Base-by-base conservation (phyloP, 2,329 filamentous ascomycete genomes). In the Colletotrichum lentis region DNA sequence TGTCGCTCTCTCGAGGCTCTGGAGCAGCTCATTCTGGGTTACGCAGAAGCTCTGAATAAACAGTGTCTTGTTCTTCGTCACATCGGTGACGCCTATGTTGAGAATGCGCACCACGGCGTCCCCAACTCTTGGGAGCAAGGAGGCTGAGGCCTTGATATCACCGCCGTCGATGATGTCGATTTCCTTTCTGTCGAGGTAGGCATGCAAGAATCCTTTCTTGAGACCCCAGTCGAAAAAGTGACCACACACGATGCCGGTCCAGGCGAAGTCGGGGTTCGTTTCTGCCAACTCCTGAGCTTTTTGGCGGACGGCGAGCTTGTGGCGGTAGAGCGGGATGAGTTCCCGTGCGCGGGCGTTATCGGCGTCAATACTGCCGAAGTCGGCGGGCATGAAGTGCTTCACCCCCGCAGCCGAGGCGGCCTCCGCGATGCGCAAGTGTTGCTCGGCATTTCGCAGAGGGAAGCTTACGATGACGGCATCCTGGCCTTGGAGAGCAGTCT, bases 161-260 rank as follows among this genome's bases (percentile, higher is more conserved):
- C 79, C 79, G 39, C 72, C 73, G 62, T 77, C 78, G 1, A 80
- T 73, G 31, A 81, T 73, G n/a, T 79, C 76, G 2, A 77, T 76
- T 58, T 53, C 72, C 52, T 68, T 73, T 5, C 62, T 66, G 56
- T 71, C 67, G 16, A 80, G 69, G 64, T 79, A 70, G 58, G 77
- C 77, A 71, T 80, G 78, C 62, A 81, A 59, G 55, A 80, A 80
- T 39, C 74, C 74, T 41, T 76, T 72, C 46, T 69, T 67, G 56
- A 81, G 64, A 4, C 79, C 79, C 79, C 79, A 81, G 72, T 81
- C 79, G 72, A 81, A 81, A 66, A 81, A 80, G 66, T 81, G 78
- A 1, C 79, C 79, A 35, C 74, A 75, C 11, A 80, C 78, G 55
- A 81, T 68, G 50, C 77, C 77, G 7, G 79, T 80, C 76, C 77